These are phyloP conservation scores for Saccharomyces jurei DNA, from an alignment of 805 yeast species.

Conservation along the genomic window DNA sequence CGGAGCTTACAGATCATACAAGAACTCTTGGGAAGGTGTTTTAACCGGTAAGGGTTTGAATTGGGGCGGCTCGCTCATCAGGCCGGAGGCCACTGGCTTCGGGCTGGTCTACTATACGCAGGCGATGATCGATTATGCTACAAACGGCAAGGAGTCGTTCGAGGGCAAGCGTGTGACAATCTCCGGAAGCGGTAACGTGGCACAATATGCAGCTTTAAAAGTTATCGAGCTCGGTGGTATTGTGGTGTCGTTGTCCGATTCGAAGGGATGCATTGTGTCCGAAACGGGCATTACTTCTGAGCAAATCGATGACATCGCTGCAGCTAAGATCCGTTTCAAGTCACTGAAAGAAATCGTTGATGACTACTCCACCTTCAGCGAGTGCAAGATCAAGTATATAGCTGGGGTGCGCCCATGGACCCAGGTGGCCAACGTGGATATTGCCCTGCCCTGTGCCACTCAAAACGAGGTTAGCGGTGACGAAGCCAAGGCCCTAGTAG, in stretches of 20 bases:
- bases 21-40: conserved; percentile 93
- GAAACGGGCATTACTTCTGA: conserved; percentile 76
- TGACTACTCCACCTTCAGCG: conserved; percentile 50
- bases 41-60: conserved; percentile 94
- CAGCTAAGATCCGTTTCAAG: conserved; percentile 73
- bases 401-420: conserved; percentile 96
- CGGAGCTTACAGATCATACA: conserved; percentile 91
- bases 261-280: conserved; percentile 79
- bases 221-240: conserved; percentile 94
- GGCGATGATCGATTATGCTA: conserved; percentile 92
- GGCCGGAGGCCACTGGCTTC: conserved; percentile 99
- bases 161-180: conserved; percentile 91
- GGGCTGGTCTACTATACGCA: conserved; percentile 95
- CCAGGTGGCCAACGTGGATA: conserved; percentile 82
- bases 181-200: conserved; percentile 98
- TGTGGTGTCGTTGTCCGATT: conserved; percentile 90
- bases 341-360: conserved; percentile 61
- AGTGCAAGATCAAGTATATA: conserved; percentile 62
- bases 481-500: conserved; percentile 91
- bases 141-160: conserved; percentile 82
- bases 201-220: conserved; percentile 97
- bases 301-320: conserved; percentile 67
- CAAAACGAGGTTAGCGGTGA: conserved; percentile 96
- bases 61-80: conserved; percentile 98
- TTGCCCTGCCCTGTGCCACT: conserved; percentile 96